Evolutionary conservation across 108 stramenopile genomes (phyloP).

Genomic region (Cylindrotheca fusiformis): DNA sequence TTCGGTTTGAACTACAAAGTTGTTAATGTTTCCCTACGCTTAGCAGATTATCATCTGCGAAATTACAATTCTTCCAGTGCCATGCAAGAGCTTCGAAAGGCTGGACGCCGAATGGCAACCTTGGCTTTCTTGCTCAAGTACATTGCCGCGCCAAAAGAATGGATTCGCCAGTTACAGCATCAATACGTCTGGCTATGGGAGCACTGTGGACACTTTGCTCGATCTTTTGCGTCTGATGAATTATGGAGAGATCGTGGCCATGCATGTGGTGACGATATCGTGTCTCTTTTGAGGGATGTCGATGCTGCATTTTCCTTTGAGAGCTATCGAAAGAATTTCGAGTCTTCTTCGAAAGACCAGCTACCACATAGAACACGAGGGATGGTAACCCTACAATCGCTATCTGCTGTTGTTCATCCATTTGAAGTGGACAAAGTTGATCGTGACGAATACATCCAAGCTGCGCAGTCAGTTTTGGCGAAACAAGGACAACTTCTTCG

Average conservation of each 20-base stretch:
- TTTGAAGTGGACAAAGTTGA: conserved; percentile 1
- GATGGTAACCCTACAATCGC: conserved; percentile 11
- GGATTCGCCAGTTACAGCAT: conserved; percentile 45
- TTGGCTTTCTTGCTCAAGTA: conserved; percentile 44
- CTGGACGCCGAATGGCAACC: conserved; percentile 60
- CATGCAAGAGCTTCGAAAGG: conserved; percentile 64
- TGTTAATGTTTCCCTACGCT: conserved; percentile 70
- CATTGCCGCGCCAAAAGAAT: conserved; percentile 13
- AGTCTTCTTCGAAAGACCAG: background rate
- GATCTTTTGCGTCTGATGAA: conserved; percentile 80
- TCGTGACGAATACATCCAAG: conserved; percentile 34
- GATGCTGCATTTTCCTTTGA: conserved; percentile 29
- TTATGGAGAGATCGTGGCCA: conserved; percentile 81
- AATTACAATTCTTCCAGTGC: conserved; percentile 80
- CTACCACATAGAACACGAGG: conserved; percentile 21
- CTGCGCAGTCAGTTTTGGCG: conserved; percentile 39
- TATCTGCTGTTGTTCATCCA: conserved; percentile 18
- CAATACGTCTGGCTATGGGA: conserved; percentile 84
- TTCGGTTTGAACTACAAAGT: conserved; percentile 77
- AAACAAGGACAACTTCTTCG: conserved; percentile 60
- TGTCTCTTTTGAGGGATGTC: conserved; percentile 33
- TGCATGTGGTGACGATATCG: conserved; percentile 60
- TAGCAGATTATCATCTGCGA: conserved; percentile 72
- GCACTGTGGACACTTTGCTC: conserved; percentile 85
- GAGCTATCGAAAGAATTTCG: conserved; percentile 5